Base-by-base conservation (phyloP, 306 rosid species). In the Begonia loranthoides region DNA sequence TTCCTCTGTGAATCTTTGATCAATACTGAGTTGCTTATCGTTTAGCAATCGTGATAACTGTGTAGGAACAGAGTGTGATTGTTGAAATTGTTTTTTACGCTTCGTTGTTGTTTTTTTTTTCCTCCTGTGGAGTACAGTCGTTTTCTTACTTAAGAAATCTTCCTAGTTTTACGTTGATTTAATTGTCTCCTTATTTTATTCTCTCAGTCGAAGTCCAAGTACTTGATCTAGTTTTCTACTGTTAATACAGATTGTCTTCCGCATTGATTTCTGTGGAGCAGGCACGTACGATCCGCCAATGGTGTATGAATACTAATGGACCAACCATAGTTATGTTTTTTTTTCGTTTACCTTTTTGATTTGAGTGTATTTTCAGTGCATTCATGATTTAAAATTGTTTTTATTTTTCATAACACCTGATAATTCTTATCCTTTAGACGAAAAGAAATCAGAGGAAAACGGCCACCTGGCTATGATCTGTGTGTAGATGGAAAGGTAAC, bases 171-270 rank as follows among this genome's bases (percentile, higher is more conserved):
- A 10, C 13, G 15, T 43, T 43, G 1, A 10, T 10, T 43, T 10
- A 0, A n/a, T 1, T 1, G 13, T 43, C 15, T 11, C 5, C 3
- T 43, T 43, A n/a, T 10, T 40, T 13, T 13, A 10, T 13, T 45
- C 28, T 17, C 11, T 36, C 22, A 3, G 14, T 48, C 14, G 16
- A 13, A 9, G 14, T 48, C 19, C 22, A 19, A 19, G 36, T 15
- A 14, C 16, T 6, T 15, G 17, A 13, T 48, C 3, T 48, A 16
- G 2, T 12, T 13, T 48, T 48, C 16, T 15, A 19, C 66, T 34
- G 5, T 45, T 45, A 16, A 45, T 47, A 52, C 79, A 87, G 94
- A 68, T 79, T 74, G 43, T 74, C 46, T 68, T 67, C 47, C 62
- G 13, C 9, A 50, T 34, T 55, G 57, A 53, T 38, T 33, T 59